Evolutionary conservation across 768 basidiomycete species (phyloP).

Genomic region (Panaeolus cyanescens): DNA sequence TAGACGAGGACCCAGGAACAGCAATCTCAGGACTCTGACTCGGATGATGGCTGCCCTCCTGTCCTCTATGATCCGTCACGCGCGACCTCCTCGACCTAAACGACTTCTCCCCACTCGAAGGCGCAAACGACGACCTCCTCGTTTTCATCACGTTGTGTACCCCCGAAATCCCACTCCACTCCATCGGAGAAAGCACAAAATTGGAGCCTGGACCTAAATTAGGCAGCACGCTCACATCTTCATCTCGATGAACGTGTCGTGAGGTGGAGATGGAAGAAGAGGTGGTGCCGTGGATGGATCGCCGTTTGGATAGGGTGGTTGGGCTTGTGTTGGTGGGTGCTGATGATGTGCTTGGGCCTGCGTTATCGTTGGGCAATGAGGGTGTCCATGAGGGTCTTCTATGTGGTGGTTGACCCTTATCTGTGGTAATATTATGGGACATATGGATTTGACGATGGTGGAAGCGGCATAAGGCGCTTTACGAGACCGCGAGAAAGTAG

Average conservation of each 20-base stretch:
- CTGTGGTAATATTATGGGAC: neutral
- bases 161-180: constrained; percentile 13
- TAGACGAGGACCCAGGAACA: neutral
- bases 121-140: constrained; percentile 18
- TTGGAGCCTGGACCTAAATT: neutral
- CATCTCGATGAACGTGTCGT: neutral
- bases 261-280: neutral
- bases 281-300: neutral
- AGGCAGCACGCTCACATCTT: neutral
- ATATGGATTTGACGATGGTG: neutral
- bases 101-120: constrained; percentile 15
- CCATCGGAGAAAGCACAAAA: constrained; percentile 3
- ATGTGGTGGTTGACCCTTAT: neutral
- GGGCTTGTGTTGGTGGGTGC: constrained; percentile 19
- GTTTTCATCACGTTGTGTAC: constrained; percentile 10
- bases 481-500: neutral
- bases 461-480: neutral
- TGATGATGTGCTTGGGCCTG: constrained; percentile 13
- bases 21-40: constrained; percentile 6
- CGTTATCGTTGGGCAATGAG: constrained; percentile 19
- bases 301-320: constrained; percentile 6
- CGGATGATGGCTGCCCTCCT: neutral
- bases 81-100: constrained; percentile 19
- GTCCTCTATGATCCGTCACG: constrained; percentile 7
- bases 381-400: constrained; percentile 29